A percentile compares a stretch with the other conserved stretches of the same genome.
Evolutionary conservation across 306 rosid species (phyloP).

Genomic region (Malus sylvestris): DNA sequence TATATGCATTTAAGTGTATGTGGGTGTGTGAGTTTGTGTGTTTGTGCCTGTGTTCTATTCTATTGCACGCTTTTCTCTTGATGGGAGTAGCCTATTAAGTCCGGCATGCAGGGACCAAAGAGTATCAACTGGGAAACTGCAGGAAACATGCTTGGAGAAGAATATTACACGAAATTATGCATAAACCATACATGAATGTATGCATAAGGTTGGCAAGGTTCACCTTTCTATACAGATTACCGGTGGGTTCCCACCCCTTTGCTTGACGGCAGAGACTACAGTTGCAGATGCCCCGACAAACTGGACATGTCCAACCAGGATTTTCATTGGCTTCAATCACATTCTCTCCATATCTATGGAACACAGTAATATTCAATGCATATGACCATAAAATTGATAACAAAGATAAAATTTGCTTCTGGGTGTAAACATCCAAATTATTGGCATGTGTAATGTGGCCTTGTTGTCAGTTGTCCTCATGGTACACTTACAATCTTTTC

Average conservation of each 20-base stretch:
- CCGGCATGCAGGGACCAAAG: neutral
- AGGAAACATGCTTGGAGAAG: neutral
- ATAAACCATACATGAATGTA: neutral
- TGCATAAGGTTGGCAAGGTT: slow-evolving; percentile 8
- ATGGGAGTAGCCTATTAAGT: neutral
- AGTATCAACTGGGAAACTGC: neutral
- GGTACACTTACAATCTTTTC: neutral
- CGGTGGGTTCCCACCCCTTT: slow-evolving; percentile 75
- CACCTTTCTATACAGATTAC: slow-evolving; percentile 59
- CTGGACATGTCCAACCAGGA: slow-evolving; percentile 58
- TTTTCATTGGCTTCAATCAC: slow-evolving; percentile 44
- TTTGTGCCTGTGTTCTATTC: neutral
- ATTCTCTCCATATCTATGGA: slow-evolving; percentile 68
- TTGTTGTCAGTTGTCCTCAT: neutral
- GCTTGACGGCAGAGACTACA: slow-evolving; percentile 58
- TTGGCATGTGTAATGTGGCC: neutral
- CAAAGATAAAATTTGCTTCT: neutral
- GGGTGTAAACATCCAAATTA: neutral
- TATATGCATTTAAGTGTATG: neutral
- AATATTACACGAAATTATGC: neutral
- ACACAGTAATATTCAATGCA: neutral
- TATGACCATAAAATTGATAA: neutral
- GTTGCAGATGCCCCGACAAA: slow-evolving; percentile 71
- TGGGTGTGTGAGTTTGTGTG: neutral
- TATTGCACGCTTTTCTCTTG: neutral